Percentiles rank a stretch among this genome's conserved stretches.
phyloP scores from a whole-genome alignment of 2,329 filamentous ascomycete species.

The Aphanocladium album region DNA sequence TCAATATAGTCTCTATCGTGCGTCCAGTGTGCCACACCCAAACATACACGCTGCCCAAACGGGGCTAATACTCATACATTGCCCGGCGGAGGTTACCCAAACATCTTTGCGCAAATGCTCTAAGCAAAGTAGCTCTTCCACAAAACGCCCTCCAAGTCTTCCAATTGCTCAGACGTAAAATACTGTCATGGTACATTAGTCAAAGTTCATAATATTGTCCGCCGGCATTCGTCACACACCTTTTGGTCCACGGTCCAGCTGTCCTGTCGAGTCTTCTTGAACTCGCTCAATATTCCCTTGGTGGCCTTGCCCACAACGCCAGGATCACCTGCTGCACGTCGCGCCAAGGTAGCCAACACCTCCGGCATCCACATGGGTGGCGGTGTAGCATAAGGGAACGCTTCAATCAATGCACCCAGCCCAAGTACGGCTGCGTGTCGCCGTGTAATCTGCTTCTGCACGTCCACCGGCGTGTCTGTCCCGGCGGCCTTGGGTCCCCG shows the following conservation, averaged over 20 bases:
- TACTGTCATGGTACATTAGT: constrained; percentile 44
- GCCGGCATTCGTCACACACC: constrained; percentile 50
- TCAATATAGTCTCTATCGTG: not conserved
- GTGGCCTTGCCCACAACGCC: constrained; percentile 94
- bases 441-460: constrained; percentile 71
- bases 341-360: constrained; percentile 78
- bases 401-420: constrained; percentile 84
- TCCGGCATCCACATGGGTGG: constrained; percentile 93
- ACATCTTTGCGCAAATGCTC: not conserved
- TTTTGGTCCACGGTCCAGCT: constrained; percentile 98
- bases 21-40: not conserved
- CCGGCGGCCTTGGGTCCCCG: constrained; percentile 52
- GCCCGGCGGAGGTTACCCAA: not conserved
- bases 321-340: constrained; percentile 78
- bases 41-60: not conserved
- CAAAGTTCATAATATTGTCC: not conserved
- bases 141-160: constrained; percentile 90
- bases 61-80: not conserved
- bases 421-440: constrained; percentile 90
- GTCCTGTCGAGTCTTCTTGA: constrained; percentile 99
- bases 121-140: constrained; percentile 98
- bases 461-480: constrained; percentile 64
- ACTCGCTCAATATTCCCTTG: constrained; percentile 89
- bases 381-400: constrained; percentile 92
- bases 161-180: constrained; percentile 87